Evolutionary conservation across 768 basidiomycete species (phyloP), one percentile per base, ranked within the genome.

Genomic region (Leccinum sublutescens): DNA sequence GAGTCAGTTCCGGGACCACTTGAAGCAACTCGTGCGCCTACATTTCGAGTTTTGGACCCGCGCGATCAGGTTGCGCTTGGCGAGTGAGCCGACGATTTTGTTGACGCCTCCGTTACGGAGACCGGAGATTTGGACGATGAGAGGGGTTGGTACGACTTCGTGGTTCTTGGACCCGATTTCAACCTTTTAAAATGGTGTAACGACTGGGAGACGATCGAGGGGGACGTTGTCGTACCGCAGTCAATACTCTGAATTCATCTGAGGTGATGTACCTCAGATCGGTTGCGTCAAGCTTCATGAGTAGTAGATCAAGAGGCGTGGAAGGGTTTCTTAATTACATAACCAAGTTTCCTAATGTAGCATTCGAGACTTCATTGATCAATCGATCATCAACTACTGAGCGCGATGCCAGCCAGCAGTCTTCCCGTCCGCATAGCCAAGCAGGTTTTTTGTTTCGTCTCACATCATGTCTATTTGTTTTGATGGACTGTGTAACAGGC

Each of bases 151-250:
- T 14, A 99, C 95, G 38, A 97, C 83, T 74, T 98, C 91, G 68
- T 99, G 97, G 71, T 98, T 98, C 79, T 97, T 97, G 4, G 92
- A 95, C 19, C 96, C 97, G 82, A 96, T 93, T 78, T 99, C 97
- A 36, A 92, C 92, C 95, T 98, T 49, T 45, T 10, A 15, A 15
- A 25, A 56, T 15, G n/a, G 34, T 27, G 50, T 45, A 34, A 66
- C 54, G 45, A 31, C 23, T 17, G 62, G 2, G 47, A 51, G 54
- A 62, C 50, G 38, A 52, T 54, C 23, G 14, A 53, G 29, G 7
- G 10, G 47, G 27, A 54, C 19, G 52, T 11, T 29, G 33, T 52
- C 68, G 54, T 68, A 96, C 95, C 52, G 96, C 93, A n/a, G 92
- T 92, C 25, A 99, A 79, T n/a, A 97, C 94, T 56, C 95, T 78